A percentile compares a stretch with the other conserved stretches of the same genome.
Evolutionary conservation across 139 green algal species (phyloP).

Genomic region (Chlorella sp.): DNA sequence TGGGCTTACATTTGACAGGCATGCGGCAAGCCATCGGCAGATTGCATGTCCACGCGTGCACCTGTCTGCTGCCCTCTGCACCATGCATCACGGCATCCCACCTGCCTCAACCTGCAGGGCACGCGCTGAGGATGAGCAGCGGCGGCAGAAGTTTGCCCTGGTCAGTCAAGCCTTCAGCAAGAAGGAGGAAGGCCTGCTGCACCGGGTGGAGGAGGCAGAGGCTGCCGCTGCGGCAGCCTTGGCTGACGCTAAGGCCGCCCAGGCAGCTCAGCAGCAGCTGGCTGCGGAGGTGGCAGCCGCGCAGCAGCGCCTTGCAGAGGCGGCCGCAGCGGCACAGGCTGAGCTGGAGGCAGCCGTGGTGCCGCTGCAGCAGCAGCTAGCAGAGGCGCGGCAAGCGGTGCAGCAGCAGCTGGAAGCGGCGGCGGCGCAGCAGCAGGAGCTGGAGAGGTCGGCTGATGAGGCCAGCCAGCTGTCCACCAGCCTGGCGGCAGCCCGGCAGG

Average conservation of each 20-base stretch:
- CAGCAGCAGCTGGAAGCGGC: not conserved
- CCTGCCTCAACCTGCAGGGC: not conserved
- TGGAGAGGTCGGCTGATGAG: slow-evolving; percentile 4
- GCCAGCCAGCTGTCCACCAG: slow-evolving; percentile 1
- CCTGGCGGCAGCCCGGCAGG: slow-evolving; percentile 11
- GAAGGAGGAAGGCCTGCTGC: slow-evolving; percentile 35
- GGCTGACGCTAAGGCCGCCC: not conserved
- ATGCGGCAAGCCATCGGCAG: no score
- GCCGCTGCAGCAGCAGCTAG: slow-evolving; percentile 34
- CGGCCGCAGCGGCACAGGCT: slow-evolving; percentile 2
- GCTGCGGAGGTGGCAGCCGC: slow-evolving; percentile 1
- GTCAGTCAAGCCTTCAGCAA: slow-evolving; percentile 23
- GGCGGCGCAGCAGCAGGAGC: not conserved
- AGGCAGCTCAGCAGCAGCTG: slow-evolving; percentile 22
- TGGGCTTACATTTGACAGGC: no score
- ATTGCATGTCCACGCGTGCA: no score
- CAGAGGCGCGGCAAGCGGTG: not conserved
- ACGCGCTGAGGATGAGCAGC: slow-evolving; percentile 33
- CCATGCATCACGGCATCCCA: not conserved
- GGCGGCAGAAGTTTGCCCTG: slow-evolving; percentile 32
- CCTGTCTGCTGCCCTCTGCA: no score
- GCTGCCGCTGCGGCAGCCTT: not conserved
- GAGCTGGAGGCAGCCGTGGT: not conserved
- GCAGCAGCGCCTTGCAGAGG: slow-evolving; percentile 12
- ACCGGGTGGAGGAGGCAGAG: slow-evolving; percentile 23